Evolutionary conservation across 805 yeast species (phyloP).

Genomic region (Teunomyces lycoperdinae): DNA sequence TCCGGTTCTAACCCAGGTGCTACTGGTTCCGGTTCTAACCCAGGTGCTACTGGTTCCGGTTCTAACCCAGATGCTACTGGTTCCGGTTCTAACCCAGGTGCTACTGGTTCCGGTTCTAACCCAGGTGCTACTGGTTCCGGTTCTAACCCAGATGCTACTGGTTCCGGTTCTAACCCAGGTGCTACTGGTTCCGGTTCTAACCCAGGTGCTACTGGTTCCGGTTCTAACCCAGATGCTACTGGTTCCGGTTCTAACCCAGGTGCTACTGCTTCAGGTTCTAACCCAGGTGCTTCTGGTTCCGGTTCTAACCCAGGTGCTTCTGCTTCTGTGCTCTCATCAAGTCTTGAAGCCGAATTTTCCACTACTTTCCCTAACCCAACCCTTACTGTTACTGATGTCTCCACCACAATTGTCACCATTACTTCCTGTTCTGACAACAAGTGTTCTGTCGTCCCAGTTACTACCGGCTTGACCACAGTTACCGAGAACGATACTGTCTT

Average conservation of each 20-base stretch:
- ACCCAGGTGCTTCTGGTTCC: background rate
- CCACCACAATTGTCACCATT: conserved; percentile 11
- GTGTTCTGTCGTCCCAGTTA: conserved; percentile 20
- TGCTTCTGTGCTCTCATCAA: background rate
- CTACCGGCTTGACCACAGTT: conserved; percentile 37
- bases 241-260: background rate
- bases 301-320: background rate
- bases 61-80: background rate
- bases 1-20: background rate
- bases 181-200: background rate
- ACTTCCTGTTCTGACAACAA: conserved; percentile 17
- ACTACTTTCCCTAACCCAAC: conserved; percentile 11
- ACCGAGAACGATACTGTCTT: conserved; percentile 18
- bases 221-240: background rate
- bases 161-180: background rate
- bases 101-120: conserved; percentile 2
- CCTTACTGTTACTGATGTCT: conserved; percentile 12
- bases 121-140: conserved; percentile 1
- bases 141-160: background rate
- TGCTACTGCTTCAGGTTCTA: background rate
- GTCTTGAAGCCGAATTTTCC: conserved; percentile 16
- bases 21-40: background rate
- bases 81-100: background rate
- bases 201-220: background rate
- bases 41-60: background rate